phyloP scores from a whole-genome alignment of 768 basidiomycete genomes.

The Trametes villosa region DNA sequence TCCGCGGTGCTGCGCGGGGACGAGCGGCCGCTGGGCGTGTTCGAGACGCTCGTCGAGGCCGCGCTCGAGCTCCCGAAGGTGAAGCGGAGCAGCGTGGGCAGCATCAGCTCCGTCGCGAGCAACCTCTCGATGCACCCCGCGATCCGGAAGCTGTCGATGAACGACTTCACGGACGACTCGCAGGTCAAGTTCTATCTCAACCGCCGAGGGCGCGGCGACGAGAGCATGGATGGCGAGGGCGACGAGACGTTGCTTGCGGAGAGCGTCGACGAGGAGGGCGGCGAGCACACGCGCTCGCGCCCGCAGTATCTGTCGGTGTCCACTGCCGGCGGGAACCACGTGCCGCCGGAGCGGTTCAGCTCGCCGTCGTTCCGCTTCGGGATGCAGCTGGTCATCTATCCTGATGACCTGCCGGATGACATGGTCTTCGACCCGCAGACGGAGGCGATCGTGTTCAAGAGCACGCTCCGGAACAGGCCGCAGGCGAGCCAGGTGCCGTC shows the following conservation, averaged over 20 bases:
- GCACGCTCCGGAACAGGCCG: constrained; percentile 63
- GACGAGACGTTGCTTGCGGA: constrained; percentile 47
- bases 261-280: constrained; percentile 38
- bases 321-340: constrained; percentile 44
- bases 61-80: constrained; percentile 85
- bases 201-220: constrained; percentile 52
- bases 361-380: constrained; percentile 87
- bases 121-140: constrained; percentile 95
- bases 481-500: constrained; percentile 47
- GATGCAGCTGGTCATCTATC: constrained; percentile 84
- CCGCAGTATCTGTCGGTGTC: constrained; percentile 49
- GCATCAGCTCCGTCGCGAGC: constrained; percentile 91
- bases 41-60: constrained; percentile 82
- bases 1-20: constrained; percentile 71
- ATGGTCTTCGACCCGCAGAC: constrained; percentile 93
- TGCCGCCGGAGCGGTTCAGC: constrained; percentile 73
- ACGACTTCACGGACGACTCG: constrained; percentile 97
- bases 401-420: constrained; percentile 90
- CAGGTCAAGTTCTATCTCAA: constrained; percentile 97
- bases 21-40: constrained; percentile 87
- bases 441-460: constrained; percentile 91
- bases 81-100: constrained; percentile 91
- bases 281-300: constrained; percentile 26
- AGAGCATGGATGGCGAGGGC: constrained; percentile 47
- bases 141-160: constrained; percentile 93